phyloP scores from a whole-genome alignment of 768 basidiomycete species.

The Amanita pseudoporphyria region DNA sequence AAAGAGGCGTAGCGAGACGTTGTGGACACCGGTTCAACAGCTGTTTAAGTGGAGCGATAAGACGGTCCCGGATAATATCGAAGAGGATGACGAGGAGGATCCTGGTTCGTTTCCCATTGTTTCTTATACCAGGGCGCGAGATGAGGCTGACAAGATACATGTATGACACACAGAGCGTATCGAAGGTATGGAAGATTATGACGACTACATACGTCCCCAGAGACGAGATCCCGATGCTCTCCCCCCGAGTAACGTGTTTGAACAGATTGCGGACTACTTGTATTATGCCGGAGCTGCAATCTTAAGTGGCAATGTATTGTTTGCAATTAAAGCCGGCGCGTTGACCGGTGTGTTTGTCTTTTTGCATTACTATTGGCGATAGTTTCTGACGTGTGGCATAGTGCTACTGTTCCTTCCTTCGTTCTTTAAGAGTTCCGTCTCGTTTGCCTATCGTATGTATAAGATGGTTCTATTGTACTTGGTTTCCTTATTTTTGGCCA shows the following conservation, averaged over 20 bases:
- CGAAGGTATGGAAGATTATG: too few relatives aligned
- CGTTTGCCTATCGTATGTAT: conserved; percentile 43
- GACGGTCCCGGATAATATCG: conserved; percentile 33
- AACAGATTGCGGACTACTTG: conserved; percentile 36
- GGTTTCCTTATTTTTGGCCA: neutral
- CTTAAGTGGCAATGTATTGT: conserved; percentile 51
- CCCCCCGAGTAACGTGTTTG: conserved; percentile 53
- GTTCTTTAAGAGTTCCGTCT: too few relatives aligned
- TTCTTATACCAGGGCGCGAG: neutral
- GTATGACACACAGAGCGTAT: conserved; percentile 47
- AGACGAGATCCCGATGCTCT: too few relatives aligned
- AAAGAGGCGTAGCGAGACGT: conserved; percentile 19
- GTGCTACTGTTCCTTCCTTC: conserved; percentile 49
- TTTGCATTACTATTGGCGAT: neutral
- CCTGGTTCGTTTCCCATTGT: conserved; percentile 33
- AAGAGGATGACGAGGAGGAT: too few relatives aligned
- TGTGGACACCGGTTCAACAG: conserved; percentile 46
- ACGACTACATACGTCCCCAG: too few relatives aligned
- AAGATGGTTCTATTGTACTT: conserved; percentile 17
- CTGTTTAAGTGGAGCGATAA: conserved; percentile 31
- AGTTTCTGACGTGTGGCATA: conserved; percentile 12
- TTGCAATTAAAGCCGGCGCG: conserved; percentile 61
- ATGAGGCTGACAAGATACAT: neutral
- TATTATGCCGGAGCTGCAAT: conserved; percentile 32
- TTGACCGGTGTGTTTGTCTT: conserved; percentile 36